These are phyloP conservation scores for Prunus persica DNA, from an alignment of 306 rosid genomes.

Conservation along the genomic window Prunus_persica_NCBIv2 NC_034013.1:9002501-9003000, in stretches of 20 bases:
- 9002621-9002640: neutral
- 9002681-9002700: neutral
- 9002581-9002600: neutral
- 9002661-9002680: neutral
- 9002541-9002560: neutral
- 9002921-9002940: constrained; percentile 99
- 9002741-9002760: neutral
- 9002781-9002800: neutral
- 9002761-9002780: neutral
- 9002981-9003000: constrained; percentile 57
- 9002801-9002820: neutral
- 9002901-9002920: constrained; percentile 98
- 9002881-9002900: constrained; percentile 9
- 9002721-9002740: neutral
- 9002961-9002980: constrained; percentile 76
- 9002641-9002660: neutral
- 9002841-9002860: constrained; percentile 10
- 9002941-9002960: constrained; percentile 84
- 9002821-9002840: constrained; percentile 1
- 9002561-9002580: neutral
- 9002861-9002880: neutral
- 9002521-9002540: neutral
- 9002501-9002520: neutral
- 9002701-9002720: neutral
- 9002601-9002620: neutral